Evolutionary conservation across 2,329 filamentous ascomycete genomes (phyloP), one percentile per base, ranked within the genome.

Genomic region (Drechmeria coniospora): DNA sequence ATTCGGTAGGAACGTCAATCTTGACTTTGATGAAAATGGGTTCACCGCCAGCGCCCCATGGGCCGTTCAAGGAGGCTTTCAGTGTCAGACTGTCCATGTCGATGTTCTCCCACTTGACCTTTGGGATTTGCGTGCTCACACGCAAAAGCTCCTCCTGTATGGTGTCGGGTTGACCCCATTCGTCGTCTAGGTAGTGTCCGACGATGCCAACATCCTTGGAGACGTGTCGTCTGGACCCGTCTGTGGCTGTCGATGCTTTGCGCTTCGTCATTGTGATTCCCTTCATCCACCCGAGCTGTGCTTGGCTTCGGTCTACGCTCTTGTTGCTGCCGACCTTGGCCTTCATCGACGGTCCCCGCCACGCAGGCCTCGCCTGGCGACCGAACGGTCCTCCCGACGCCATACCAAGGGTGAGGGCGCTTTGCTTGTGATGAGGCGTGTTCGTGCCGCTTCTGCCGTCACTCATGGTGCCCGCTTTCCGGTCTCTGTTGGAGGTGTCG

Each of bases 201-300:
- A 68, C 63, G 33, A 68, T 53, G 6, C 52, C 50, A 36, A 68
- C 55, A 47, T 66, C 58, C 53, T 68, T 54, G 36, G 68, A 57
- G 42, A 61, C 49, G 43, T 65, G 47, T 47, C 67, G 54, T 46
- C 47, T 50, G 8, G 41, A 36, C 8, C 37, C 40, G 22, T 58
- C 57, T 9, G 51, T 40, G 22, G 57, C 57, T 9, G 51, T 41
- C 2, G 54, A 54, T 2, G 54, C 45, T 37, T 65, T 69, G 30
- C 61, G 56, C 46, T 65, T 71, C 26, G 61, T 71, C 56, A 75
- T 71, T 18, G 65, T 73, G 33, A 78, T 72, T 5, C 73, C 72
- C 42, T 70, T 74, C 67, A 78, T 76, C 73, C 73, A 78, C 10
- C 67, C 69, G 30, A 78, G 71, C 36, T 76, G 71, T 14, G 65